Percentiles rank a stretch among this genome's conserved stretches.
Conservation (phyloP, 768 basidiomycete genomes). For the Termitomyces sp. region DNA sequence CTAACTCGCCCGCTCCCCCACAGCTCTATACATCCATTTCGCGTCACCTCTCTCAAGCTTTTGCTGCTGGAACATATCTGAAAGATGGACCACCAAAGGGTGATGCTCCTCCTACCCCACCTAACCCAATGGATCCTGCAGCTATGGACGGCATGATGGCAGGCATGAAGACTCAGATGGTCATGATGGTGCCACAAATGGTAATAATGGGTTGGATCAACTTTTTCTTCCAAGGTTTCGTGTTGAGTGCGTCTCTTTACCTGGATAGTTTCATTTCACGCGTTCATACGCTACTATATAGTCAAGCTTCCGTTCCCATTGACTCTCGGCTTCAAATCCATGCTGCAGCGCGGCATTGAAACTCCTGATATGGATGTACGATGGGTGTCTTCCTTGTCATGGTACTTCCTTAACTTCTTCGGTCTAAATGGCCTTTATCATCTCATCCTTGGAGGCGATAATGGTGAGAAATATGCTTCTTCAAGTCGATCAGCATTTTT, state of each 20-base stretch:
- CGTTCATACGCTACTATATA: conserved; percentile 27
- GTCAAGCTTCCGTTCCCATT: conserved; percentile 97
- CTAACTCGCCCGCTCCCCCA: conserved; percentile 79
- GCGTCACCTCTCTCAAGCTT: conserved; percentile 67
- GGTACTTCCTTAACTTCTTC: conserved; percentile 99
- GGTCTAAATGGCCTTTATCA: conserved; percentile 95
- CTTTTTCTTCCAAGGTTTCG: conserved; percentile 98
- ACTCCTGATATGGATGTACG: conserved; percentile 96
- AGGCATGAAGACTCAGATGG: conserved; percentile 98
- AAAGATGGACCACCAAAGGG: conserved; percentile 78
- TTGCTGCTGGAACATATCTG: conserved; percentile 74
- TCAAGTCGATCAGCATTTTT: not conserved
- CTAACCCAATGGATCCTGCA: conserved; percentile 88
- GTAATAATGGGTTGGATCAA: conserved; percentile 99
- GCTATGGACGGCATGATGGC: conserved; percentile 99
- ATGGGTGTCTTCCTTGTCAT: conserved; percentile 98
- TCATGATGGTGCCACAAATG: conserved; percentile 99
- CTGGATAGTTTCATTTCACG: not conserved
- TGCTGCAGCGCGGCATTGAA: conserved; percentile 95
- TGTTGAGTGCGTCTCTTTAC: conserved; percentile 72
- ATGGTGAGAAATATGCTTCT: conserved; percentile 51
- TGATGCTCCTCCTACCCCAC: conserved; percentile 54
- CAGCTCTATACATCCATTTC: conserved; percentile 74
- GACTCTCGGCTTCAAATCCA: conserved; percentile 95
- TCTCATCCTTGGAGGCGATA: conserved; percentile 86